A percentile compares a stretch with the other conserved stretches of the same genome.
These are phyloP conservation scores for Thielaviopsis punctulata DNA, from an alignment of 2,329 filamentous ascomycete species.

Conservation along the genomic window DNA sequence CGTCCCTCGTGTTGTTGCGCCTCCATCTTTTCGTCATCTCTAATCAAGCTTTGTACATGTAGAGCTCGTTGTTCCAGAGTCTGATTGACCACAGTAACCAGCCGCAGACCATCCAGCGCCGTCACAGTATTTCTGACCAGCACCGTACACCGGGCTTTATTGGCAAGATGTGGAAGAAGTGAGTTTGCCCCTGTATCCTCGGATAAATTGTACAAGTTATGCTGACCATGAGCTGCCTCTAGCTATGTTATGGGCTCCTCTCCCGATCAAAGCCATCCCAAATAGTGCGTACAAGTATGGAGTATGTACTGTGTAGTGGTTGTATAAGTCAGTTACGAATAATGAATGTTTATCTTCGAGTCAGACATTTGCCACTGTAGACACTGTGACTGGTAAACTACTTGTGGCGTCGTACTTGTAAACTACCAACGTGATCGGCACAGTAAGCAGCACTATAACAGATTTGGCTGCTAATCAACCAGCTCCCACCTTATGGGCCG, in stretches of 20 bases:
- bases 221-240: conserved; percentile 9
- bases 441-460: too few species aligned
- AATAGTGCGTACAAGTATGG: not conserved
- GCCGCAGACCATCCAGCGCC: conserved; percentile 27
- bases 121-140: conserved; percentile 38
- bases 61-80: conserved; percentile 25
- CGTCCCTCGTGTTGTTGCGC: too few species aligned
- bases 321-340: not conserved
- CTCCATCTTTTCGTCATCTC: not conserved
- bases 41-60: too few species aligned
- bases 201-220: too few species aligned
- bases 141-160: conserved; percentile 31
- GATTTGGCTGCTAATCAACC: too few species aligned
- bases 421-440: too few species aligned
- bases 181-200: conserved; percentile 14
- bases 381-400: too few species aligned
- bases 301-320: not conserved
- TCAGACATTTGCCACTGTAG: too few species aligned
- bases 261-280: not conserved
- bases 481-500: too few species aligned
- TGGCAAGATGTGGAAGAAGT: conserved; percentile 41
- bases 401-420: too few species aligned
- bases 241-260: conserved; percentile 4
- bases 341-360: too few species aligned
- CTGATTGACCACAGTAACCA: conserved; percentile 35